A percentile compares a stretch with the other conserved stretches of the same genome.
Conservation (phyloP, 805 yeast genomes). For the Hanseniaspora singularis region DNA sequence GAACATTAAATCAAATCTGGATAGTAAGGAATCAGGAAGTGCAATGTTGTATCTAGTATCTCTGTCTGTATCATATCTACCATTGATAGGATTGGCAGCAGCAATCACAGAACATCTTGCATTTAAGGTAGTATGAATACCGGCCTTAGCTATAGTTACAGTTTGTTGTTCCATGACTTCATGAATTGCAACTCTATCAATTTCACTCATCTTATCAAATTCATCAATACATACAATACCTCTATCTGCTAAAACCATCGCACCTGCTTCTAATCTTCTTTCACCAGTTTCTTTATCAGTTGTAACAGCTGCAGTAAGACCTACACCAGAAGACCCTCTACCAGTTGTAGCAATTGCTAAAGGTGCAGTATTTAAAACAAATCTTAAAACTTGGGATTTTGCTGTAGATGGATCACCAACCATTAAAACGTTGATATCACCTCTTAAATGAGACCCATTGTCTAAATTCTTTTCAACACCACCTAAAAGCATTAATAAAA, state of each 20-base stretch:
- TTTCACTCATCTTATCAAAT: slow-evolving; percentile 95
- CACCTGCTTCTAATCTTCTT: slow-evolving; percentile 94
- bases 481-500: slow-evolving; percentile 78
- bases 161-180: slow-evolving; percentile 99
- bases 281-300: slow-evolving; percentile 95
- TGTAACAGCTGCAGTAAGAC: slow-evolving; percentile 97
- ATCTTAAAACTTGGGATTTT: slow-evolving; percentile 89
- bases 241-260: slow-evolving; percentile 95
- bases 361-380: slow-evolving; percentile 88
- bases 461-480: slow-evolving; percentile 89
- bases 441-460: slow-evolving; percentile 94
- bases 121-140: slow-evolving; percentile 93
- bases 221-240: slow-evolving; percentile 98
- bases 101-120: slow-evolving; percentile 95
- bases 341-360: slow-evolving; percentile 97
- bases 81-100: slow-evolving; percentile 97
- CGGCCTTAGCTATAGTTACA: slow-evolving; percentile 95
- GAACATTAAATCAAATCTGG: slow-evolving; percentile 91
- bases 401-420: slow-evolving; percentile 99
- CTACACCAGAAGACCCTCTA: slow-evolving; percentile 99
- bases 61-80: slow-evolving; percentile 78
- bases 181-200: slow-evolving; percentile 94
- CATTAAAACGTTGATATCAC: slow-evolving; percentile 91
- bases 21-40: slow-evolving; percentile 85
- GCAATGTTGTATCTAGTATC: slow-evolving; percentile 87